phyloP scores from a whole-genome alignment of 2,329 filamentous ascomycete species.

The Blumeria graminis region DNA sequence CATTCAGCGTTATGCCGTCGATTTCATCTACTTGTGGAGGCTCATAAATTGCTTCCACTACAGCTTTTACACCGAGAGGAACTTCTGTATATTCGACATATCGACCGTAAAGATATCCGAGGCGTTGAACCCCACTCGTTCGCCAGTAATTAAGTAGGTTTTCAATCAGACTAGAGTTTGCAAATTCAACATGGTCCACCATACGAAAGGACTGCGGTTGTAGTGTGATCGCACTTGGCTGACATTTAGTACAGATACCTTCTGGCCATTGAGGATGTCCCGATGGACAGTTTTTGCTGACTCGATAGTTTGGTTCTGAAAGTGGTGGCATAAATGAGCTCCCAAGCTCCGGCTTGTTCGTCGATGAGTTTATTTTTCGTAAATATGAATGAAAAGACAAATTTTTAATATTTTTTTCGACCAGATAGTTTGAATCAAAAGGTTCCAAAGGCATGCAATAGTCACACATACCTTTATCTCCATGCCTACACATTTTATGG shows the following conservation, averaged over 20 bases:
- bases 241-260: conserved; percentile 94
- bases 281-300: conserved; percentile 70
- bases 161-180: conserved; percentile 63
- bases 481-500: conserved; percentile 78
- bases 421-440: conserved; percentile 68
- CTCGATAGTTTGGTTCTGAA: conserved; percentile 76
- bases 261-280: conserved; percentile 87
- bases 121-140: conserved; percentile 54
- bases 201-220: conserved; percentile 86
- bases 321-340: conserved; percentile 92
- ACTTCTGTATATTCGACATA: conserved; percentile 84
- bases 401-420: conserved; percentile 97
- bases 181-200: conserved; percentile 96
- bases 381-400: conserved; percentile 87
- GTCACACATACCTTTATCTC: conserved; percentile 95
- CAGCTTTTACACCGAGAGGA: conserved; percentile 77
- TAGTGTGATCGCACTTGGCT: conserved; percentile 86
- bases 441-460: conserved; percentile 95
- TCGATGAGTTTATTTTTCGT: conserved; percentile 82
- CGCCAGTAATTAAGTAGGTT: conserved; percentile 85
- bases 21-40: conserved; percentile 73
- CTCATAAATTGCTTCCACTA: conserved; percentile 94
- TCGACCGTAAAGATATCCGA: conserved; percentile 77
- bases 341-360: conserved; percentile 84
- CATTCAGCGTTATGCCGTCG: conserved; percentile 64